phyloP scores from a whole-genome alignment of 2,329 filamentous ascomycete species.

The Colletotrichum plurivorum region DNA sequence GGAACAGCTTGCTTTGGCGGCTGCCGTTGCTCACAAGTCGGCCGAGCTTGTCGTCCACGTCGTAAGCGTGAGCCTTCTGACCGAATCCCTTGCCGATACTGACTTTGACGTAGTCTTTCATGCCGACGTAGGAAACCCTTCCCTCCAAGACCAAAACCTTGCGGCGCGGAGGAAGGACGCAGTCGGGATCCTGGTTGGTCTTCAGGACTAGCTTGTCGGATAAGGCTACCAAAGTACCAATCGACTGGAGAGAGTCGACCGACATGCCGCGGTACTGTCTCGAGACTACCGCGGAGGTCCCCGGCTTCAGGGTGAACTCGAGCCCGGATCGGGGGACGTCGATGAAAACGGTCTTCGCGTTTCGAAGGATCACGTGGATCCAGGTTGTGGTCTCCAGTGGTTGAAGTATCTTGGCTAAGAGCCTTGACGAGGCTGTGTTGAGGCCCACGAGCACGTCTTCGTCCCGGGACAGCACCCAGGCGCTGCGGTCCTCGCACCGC shows the following conservation, averaged over 20 bases:
- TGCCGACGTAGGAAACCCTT: slow-evolving; percentile 36
- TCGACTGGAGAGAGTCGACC: slow-evolving; percentile 60
- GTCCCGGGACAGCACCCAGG: not conserved
- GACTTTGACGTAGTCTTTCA: slow-evolving; percentile 52
- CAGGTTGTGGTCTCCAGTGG: slow-evolving; percentile 2
- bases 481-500: too few species aligned
- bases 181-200: slow-evolving; percentile 45
- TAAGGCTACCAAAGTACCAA: slow-evolving; percentile 65
- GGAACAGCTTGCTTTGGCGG: slow-evolving; percentile 65
- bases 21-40: slow-evolving; percentile 64
- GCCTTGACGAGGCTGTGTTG: not conserved
- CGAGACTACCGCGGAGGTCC: slow-evolving; percentile 52
- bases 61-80: slow-evolving; percentile 57
- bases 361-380: slow-evolving; percentile 5
- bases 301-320: not conserved
- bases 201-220: slow-evolving; percentile 63
- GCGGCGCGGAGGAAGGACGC: slow-evolving; percentile 57
- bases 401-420: not conserved
- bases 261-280: slow-evolving; percentile 65
- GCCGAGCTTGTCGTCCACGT: slow-evolving; percentile 64
- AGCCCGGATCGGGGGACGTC: not conserved
- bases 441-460: not conserved
- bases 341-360: not conserved
- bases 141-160: slow-evolving; percentile 20
- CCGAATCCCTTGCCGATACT: slow-evolving; percentile 46